These are phyloP conservation scores for Cajanus cajan DNA, from an alignment of 306 rosid genomes.

Conservation along the genomic window DNA sequence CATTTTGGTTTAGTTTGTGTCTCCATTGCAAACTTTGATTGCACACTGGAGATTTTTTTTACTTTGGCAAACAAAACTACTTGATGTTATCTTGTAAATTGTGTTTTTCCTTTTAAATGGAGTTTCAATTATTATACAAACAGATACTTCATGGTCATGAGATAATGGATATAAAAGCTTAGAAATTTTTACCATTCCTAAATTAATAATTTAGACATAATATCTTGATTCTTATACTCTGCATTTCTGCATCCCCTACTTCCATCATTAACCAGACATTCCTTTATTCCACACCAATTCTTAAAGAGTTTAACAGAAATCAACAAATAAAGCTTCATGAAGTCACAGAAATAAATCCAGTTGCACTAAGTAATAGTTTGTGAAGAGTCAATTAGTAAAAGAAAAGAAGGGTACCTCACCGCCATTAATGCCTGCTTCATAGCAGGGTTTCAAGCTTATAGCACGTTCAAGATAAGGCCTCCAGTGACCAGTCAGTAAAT, in stretches of 20 bases:
- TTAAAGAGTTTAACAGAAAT: background rate
- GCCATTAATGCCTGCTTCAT: slow-evolving; percentile 89
- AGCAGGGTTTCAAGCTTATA: slow-evolving; percentile 90
- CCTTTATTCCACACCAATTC: background rate
- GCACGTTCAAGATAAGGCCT: slow-evolving; percentile 97
- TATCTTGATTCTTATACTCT: background rate
- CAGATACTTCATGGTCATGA: background rate
- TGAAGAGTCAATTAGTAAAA: slow-evolving; percentile 4
- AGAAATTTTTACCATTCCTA: background rate
- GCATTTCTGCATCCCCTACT: background rate
- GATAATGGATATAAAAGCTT: background rate
- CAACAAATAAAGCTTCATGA: background rate
- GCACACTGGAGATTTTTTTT: background rate
- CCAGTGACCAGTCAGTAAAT: slow-evolving; percentile 98
- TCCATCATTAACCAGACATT: background rate
- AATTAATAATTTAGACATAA: background rate
- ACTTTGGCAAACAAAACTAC: background rate
- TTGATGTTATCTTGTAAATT: background rate
- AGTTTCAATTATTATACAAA: background rate
- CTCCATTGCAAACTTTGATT: background rate
- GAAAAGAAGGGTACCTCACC: slow-evolving; percentile 71
- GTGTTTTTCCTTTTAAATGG: background rate
- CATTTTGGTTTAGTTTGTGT: background rate
- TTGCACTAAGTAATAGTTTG: background rate
- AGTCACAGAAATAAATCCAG: background rate